phyloP scores from a whole-genome alignment of 768 basidiomycete species.

The Suillus subalutaceus region DNA sequence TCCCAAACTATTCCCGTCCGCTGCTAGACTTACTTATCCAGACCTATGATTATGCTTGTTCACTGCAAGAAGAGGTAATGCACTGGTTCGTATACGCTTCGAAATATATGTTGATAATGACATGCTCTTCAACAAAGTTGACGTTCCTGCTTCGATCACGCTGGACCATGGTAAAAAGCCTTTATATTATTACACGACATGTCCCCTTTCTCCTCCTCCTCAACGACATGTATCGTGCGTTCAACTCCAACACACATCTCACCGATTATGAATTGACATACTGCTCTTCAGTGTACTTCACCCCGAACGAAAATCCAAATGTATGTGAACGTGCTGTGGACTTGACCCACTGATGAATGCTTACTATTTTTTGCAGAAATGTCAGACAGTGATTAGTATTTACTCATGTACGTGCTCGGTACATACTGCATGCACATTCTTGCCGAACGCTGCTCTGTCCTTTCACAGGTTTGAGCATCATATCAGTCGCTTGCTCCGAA shows the following conservation, averaged over 20 bases:
- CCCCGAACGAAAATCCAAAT: neutral
- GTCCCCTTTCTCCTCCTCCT: neutral
- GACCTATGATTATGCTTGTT: neutral
- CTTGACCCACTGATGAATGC: neutral
- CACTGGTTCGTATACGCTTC: neutral
- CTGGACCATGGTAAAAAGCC: neutral
- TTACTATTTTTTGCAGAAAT: neutral
- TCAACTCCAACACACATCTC: neutral
- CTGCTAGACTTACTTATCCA: neutral
- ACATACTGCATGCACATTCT: neutral
- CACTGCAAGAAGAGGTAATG: neutral
- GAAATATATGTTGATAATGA: neutral
- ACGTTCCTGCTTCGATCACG: neutral
- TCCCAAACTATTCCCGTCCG: neutral
- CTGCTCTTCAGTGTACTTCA: neutral
- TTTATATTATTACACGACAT: neutral
- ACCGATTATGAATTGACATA: neutral
- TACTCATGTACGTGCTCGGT: neutral
- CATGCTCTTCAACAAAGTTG: neutral
- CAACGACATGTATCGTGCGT: neutral
- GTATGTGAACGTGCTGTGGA: neutral
- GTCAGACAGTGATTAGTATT: neutral
- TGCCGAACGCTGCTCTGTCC: neutral
- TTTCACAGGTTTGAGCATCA: neutral
- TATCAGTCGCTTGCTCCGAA: neutral